Evolutionary conservation across 352 stramenopile genomes (phyloP).

Genomic region (Pythium guiyangense): DNA sequence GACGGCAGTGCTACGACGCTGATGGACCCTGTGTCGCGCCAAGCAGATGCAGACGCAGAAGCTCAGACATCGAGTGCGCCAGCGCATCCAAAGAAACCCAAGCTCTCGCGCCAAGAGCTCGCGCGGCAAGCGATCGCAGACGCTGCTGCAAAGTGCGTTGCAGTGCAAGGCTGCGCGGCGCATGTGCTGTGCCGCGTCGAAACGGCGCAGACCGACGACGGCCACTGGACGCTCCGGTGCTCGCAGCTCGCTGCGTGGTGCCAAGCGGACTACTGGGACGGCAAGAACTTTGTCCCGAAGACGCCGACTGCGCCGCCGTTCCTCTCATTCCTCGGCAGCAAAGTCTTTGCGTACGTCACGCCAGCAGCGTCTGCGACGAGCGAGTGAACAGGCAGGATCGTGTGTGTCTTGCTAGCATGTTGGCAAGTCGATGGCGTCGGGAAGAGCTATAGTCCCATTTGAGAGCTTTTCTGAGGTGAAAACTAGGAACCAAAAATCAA

Average conservation of each 20-base stretch:
- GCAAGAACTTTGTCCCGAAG: constrained; percentile 67
- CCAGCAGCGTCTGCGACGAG: background rate
- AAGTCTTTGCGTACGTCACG: constrained; percentile 69
- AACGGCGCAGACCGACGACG: constrained; percentile 55
- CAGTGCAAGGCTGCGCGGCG: constrained; percentile 49
- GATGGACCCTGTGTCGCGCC: background rate
- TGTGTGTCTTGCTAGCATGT: no score
- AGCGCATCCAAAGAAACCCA: constrained; percentile 26
- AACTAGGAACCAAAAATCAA: background rate
- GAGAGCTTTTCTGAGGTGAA: background rate
- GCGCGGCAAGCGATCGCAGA: constrained; percentile 23
- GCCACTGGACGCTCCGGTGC: constrained; percentile 68
- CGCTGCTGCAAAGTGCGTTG: constrained; percentile 29
- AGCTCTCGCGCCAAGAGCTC: constrained; percentile 65
- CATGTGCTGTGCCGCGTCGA: constrained; percentile 70
- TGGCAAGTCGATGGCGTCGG: background rate
- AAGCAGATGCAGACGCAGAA: background rate
- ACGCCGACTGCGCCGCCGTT: constrained; percentile 28
- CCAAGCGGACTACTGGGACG: constrained; percentile 70
- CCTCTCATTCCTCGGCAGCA: constrained; percentile 82
- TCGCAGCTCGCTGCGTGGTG: constrained; percentile 57
- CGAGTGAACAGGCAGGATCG: background rate
- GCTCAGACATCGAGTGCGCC: background rate
- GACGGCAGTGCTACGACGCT: constrained; percentile 18
- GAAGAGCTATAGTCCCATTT: background rate